phyloP scores from a whole-genome alignment of 2,329 filamentous ascomycete genomes.

The Scedosporium minutisporum region DNA sequence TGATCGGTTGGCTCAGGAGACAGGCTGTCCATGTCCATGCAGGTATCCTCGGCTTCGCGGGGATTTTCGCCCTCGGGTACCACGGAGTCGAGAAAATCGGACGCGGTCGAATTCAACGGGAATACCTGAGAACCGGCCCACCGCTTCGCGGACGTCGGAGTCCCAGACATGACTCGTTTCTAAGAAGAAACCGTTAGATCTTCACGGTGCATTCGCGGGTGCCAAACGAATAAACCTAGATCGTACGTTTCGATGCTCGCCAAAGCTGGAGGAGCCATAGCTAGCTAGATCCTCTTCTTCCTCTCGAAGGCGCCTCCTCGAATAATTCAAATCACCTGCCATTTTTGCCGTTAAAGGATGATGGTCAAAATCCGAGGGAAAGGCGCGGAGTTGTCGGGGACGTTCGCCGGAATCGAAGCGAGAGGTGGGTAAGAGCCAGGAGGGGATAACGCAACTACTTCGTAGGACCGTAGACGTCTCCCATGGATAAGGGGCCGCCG shows the following conservation, averaged over 20 bases:
- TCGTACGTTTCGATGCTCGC: conserved; percentile 41
- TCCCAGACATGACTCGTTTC: conserved; percentile 45
- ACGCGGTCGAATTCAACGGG: conserved; percentile 23
- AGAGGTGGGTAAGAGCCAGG: neutral
- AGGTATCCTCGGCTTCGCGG: conserved; percentile 21
- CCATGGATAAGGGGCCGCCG: conserved; percentile 24
- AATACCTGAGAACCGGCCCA: conserved; percentile 19
- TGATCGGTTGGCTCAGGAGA: conserved; percentile 14
- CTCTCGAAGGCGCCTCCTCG: conserved; percentile 36
- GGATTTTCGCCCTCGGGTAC: conserved; percentile 16
- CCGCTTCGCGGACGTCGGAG: conserved; percentile 33
- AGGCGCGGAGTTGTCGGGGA: neutral
- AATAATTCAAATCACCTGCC: conserved; percentile 22
- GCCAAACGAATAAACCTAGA: neutral
- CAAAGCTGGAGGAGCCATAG: conserved; percentile 30
- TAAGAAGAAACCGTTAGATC: conserved; percentile 16
- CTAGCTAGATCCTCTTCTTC: conserved; percentile 31
- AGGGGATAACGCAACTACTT: neutral
- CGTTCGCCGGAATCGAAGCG: neutral
- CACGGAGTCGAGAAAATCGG: conserved; percentile 30
- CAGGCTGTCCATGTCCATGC: conserved; percentile 44
- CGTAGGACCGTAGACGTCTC: neutral
- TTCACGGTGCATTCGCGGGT: neutral
- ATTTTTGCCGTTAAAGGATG: conserved; percentile 15
- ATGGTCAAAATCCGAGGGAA: neutral